These are phyloP conservation scores for Tympanopsis confertula DNA, from an alignment of 2,329 filamentous ascomycete species.

Conservation along the genomic window DNA sequence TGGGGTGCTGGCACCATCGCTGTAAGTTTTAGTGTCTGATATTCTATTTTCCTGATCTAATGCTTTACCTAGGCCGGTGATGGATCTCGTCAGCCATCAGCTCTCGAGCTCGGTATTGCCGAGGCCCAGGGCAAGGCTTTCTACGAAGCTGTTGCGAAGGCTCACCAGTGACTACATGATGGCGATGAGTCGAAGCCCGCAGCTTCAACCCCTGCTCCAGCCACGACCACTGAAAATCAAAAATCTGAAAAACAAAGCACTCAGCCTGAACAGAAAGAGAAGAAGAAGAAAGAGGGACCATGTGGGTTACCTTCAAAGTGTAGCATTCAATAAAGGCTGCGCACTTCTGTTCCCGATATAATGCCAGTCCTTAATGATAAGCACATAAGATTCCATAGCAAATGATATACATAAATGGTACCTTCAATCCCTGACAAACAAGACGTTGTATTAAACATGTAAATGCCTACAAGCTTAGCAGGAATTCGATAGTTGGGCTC, in stretches of 20 bases:
- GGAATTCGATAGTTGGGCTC: no score
- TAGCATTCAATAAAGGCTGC: constrained; percentile 48
- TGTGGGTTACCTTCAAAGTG: constrained; percentile 73
- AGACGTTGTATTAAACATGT: no score
- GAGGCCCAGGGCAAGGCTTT: constrained; percentile 75
- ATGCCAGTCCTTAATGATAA: no score
- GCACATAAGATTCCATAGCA: no score
- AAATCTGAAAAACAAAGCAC: not conserved
- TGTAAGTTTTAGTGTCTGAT: constrained; percentile 1
- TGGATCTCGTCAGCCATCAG: constrained; percentile 70
- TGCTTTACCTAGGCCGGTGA: constrained; percentile 34
- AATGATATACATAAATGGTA: no score
- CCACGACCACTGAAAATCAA: not conserved
- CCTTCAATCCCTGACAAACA: no score
- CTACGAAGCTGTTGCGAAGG: constrained; percentile 65
- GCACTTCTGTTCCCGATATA: no score
- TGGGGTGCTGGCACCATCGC: constrained; percentile 95
- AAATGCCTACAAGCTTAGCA: no score
- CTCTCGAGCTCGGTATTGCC: constrained; percentile 69
- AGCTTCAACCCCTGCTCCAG: not conserved
- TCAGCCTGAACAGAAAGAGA: constrained; percentile 20
- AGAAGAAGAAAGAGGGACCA: constrained; percentile 51
- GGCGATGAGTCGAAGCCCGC: not conserved
- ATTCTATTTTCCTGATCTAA: not conserved
- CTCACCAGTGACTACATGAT: constrained; percentile 28